These are phyloP conservation scores for Orbilia ellipsospora DNA, from an alignment of 2,329 filamentous ascomycete species.

Conservation along the genomic window DNA sequence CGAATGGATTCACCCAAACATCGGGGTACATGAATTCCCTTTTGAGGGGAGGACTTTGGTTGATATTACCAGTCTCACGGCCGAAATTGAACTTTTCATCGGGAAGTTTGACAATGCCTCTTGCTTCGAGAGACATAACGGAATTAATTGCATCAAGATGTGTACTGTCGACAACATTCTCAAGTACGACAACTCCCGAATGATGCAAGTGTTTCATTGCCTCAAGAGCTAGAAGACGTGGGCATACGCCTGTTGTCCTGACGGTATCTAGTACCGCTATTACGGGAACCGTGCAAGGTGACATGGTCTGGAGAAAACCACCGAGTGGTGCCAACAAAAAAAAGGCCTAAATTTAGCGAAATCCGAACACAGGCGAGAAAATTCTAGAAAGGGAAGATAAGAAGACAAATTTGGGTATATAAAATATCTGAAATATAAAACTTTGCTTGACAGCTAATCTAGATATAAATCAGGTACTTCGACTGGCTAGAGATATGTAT, in stretches of 20 bases:
- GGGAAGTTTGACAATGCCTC: conserved; percentile 54
- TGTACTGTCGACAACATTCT: conserved; percentile 61
- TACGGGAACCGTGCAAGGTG: background rate
- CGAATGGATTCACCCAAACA: conserved; percentile 62
- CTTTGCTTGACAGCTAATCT: no score
- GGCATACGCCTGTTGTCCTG: background rate
- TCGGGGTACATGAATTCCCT: conserved; percentile 62
- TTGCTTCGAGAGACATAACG: conserved; percentile 12
- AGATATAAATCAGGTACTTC: no score
- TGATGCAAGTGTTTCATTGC: conserved; percentile 59
- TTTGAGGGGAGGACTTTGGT: conserved; percentile 62
- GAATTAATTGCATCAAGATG: conserved; percentile 20
- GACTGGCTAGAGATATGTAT: no score
- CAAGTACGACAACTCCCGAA: conserved; percentile 62
- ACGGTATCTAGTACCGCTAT: background rate
- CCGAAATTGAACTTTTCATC: conserved; percentile 61
- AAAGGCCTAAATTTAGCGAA: no score
- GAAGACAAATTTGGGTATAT: no score
- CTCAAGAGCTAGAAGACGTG: background rate
- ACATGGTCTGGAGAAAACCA: background rate
- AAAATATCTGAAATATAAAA: no score
- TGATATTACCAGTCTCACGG: conserved; percentile 62
- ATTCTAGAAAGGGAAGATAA: no score
- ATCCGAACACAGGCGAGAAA: no score
- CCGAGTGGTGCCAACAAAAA: no score